phyloP scores from a whole-genome alignment of 495 filamentous ascomycete species.

The Aspergillus sparsus region DNA sequence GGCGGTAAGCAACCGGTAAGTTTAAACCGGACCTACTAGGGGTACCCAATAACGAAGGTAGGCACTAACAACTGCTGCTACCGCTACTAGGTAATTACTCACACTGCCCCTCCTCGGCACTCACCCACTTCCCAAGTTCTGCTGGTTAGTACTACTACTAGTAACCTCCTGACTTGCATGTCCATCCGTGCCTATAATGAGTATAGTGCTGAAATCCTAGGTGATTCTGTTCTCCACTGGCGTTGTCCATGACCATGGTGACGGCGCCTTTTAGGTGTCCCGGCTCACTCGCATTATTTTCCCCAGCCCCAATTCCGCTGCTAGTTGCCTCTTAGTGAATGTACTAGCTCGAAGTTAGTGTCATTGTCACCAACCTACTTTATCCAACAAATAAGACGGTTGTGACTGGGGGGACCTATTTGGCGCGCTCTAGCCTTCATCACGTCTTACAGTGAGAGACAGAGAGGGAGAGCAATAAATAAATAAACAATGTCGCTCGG shows the following conservation, averaged over 20 bases:
- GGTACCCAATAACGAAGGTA: too few relatives aligned
- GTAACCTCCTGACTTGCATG: constrained; percentile 10
- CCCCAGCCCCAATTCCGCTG: constrained; percentile 23
- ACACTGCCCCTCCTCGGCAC: too few relatives aligned
- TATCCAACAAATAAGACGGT: not conserved
- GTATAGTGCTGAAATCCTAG: constrained; percentile 17
- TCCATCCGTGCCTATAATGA: constrained; percentile 7
- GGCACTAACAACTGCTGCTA: too few relatives aligned
- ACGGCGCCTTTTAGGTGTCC: constrained; percentile 23
- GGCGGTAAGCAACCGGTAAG: constrained; percentile 1
- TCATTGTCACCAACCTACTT: constrained; percentile 6
- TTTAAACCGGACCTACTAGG: not conserved
- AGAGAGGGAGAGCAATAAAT: too few relatives aligned
- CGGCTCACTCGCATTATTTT: constrained; percentile 24
- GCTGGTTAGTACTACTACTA: not conserved
- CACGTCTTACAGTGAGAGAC: too few relatives aligned
- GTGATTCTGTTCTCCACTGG: constrained; percentile 25
- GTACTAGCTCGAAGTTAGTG: constrained; percentile 18
- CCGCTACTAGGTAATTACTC: too few relatives aligned
- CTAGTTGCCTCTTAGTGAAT: constrained; percentile 24
- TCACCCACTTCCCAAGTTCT: too few relatives aligned
- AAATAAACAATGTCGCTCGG: too few relatives aligned
- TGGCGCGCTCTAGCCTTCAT: too few relatives aligned
- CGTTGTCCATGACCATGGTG: constrained; percentile 24
- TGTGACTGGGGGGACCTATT: too few relatives aligned